phyloP scores from a whole-genome alignment of 305 asterid genomes.

The Euphrasia arctica region DNA sequence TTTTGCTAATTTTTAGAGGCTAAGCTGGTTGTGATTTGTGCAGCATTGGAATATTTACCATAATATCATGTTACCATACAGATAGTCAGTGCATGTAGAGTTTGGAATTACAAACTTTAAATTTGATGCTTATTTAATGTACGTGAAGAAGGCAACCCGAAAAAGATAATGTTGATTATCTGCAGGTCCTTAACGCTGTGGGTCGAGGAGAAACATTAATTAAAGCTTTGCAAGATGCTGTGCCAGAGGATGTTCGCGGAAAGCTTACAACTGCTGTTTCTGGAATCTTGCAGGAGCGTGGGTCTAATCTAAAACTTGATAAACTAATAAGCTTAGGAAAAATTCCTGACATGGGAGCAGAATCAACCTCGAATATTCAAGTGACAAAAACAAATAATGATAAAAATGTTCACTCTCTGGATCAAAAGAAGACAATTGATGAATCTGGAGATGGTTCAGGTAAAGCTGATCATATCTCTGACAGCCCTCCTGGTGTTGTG shows the following conservation, averaged over 20 bases:
- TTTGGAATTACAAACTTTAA: conserved; percentile 20
- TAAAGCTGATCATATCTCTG: conserved; percentile 35
- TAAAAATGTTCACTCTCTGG: conserved; percentile 37
- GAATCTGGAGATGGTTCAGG: conserved; percentile 38
- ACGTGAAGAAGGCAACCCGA: conserved; percentile 2
- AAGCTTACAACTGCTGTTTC: conserved; percentile 76
- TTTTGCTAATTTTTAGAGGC: background rate
- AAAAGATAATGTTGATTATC: conserved; percentile 24
- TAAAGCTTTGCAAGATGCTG: conserved; percentile 95
- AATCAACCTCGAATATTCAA: conserved; percentile 37
- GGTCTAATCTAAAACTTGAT: conserved; percentile 53
- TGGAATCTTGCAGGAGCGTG: conserved; percentile 57
- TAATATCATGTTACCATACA: background rate
- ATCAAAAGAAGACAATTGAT: conserved; percentile 32
- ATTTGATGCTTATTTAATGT: conserved; percentile 14
- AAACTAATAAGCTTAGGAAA: conserved; percentile 42
- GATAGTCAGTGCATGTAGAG: conserved; percentile 4
- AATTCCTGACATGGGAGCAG: conserved; percentile 43
- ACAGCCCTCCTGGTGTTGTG: conserved; percentile 34
- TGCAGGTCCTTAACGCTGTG: conserved; percentile 87
- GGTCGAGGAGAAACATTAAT: conserved; percentile 84
- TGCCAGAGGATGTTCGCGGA: conserved; percentile 94
- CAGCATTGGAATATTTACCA: conserved; percentile 19
- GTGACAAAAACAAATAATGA: conserved; percentile 30
- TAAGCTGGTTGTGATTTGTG: conserved; percentile 20